Evolutionary conservation across 2,329 filamentous ascomycete species (phyloP).

Genomic region (Paraconiothyrium sp.): DNA sequence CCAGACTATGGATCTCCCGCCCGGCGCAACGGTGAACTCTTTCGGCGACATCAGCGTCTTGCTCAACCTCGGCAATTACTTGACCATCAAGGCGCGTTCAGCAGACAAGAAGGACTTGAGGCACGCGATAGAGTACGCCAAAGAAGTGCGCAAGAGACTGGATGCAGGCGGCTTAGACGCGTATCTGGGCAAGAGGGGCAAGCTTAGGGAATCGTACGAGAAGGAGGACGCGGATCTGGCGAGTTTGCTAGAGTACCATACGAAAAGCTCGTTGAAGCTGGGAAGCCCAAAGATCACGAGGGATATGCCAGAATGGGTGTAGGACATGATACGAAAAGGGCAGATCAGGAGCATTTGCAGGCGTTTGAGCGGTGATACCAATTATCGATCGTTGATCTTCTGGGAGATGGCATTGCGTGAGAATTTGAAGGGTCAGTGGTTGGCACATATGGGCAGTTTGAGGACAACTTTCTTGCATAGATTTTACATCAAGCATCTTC

Average conservation of each 20-base stretch:
- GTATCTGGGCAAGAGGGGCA: conserved; percentile 31
- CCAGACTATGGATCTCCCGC: conserved; percentile 15
- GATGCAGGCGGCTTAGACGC: conserved; percentile 27
- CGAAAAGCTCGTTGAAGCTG: conserved; percentile 32
- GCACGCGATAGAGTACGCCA: conserved; percentile 36
- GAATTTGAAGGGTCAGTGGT: background rate
- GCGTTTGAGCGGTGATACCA: conserved; percentile 15
- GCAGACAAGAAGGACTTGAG: conserved; percentile 31
- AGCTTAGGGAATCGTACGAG: conserved; percentile 28
- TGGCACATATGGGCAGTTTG: too few species aligned
- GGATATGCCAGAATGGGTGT: conserved; percentile 33
- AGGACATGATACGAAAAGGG: background rate
- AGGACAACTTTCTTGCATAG: too few species aligned
- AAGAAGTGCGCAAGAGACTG: conserved; percentile 31
- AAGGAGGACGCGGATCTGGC: conserved; percentile 23
- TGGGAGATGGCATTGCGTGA: background rate
- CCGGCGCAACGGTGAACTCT: conserved; percentile 11
- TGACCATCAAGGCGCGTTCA: conserved; percentile 29
- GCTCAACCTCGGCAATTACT: conserved; percentile 34
- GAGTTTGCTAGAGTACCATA: conserved; percentile 35
- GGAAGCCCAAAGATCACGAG: conserved; percentile 28
- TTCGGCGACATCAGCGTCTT: conserved; percentile 38
- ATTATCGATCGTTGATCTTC: conserved; percentile 2
- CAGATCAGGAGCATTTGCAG: conserved; percentile 7
- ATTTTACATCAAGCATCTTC: too few species aligned